Conservation (phyloP, 331 rosid genomes). For the Malus hybrid region DNA sequence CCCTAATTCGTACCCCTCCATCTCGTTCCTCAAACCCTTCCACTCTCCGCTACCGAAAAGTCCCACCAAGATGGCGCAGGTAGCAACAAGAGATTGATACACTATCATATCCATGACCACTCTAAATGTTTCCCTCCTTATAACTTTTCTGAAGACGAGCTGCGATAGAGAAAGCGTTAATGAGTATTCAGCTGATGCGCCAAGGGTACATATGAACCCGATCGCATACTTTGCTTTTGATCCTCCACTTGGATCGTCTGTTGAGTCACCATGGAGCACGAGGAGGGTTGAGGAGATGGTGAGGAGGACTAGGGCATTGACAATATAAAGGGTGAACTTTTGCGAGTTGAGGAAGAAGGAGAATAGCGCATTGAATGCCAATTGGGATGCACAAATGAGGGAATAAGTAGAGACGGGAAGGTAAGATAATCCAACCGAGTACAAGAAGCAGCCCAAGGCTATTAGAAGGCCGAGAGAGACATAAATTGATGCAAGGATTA, state of each 20-base stretch:
- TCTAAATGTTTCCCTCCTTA: constrained; percentile 32
- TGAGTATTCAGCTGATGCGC: constrained; percentile 43
- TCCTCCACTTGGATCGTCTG: not conserved
- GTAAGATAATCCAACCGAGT: constrained; percentile 45
- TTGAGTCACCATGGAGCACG: constrained; percentile 22
- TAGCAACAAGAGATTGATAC: constrained; percentile 23
- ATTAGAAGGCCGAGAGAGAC: constrained; percentile 34
- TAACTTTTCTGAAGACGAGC: constrained; percentile 26
- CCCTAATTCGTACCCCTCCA: constrained; percentile 47
- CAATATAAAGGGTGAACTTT: constrained; percentile 58
- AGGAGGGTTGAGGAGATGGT: constrained; percentile 62
- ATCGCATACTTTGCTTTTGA: constrained; percentile 35
- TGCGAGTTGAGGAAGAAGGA: constrained; percentile 57
- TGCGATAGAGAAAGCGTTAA: constrained; percentile 38
- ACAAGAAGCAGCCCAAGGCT: constrained; percentile 32
- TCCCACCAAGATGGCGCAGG: constrained; percentile 27
- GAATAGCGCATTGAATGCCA: constrained; percentile 67
- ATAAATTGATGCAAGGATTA: constrained; percentile 30
- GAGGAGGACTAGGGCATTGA: constrained; percentile 56
- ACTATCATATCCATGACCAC: constrained; percentile 41
- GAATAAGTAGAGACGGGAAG: constrained; percentile 67
- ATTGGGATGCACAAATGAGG: constrained; percentile 50
- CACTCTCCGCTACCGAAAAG: constrained; percentile 61
- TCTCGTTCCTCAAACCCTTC: constrained; percentile 39
- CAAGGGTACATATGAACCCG: constrained; percentile 49